phyloP scores from a whole-genome alignment of 2,329 filamentous ascomycete species.

The Plenodomus tracheiphilus region DNA sequence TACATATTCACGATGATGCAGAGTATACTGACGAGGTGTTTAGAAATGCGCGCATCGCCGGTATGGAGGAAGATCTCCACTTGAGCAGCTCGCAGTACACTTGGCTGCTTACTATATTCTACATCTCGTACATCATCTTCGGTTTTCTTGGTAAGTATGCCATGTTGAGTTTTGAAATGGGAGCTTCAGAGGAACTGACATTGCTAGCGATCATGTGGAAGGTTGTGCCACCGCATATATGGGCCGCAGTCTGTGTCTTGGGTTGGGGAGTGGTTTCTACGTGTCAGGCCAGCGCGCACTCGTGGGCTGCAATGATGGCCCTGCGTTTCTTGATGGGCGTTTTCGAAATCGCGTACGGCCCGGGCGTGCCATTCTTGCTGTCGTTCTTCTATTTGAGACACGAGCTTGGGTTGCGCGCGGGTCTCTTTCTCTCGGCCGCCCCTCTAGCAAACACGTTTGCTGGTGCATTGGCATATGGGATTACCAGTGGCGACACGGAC shows the following conservation, averaged over 20 bases:
- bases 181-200: not conserved
- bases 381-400: slow-evolving; percentile 64
- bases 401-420: slow-evolving; percentile 60
- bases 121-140: slow-evolving; percentile 45
- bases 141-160: slow-evolving; percentile 27
- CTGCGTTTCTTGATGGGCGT: slow-evolving; percentile 42
- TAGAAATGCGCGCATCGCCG: slow-evolving; percentile 47
- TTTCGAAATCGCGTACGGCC: slow-evolving; percentile 50
- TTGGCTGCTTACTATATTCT: slow-evolving; percentile 46
- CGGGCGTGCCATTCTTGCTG: slow-evolving; percentile 54
- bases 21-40: not conserved
- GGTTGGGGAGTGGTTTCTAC: slow-evolving; percentile 41
- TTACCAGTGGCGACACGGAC: slow-evolving; percentile 60
- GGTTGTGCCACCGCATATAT: slow-evolving; percentile 40
- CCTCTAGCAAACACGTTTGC: slow-evolving; percentile 81
- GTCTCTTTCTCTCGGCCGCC: slow-evolving; percentile 58
- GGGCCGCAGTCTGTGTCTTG: slow-evolving; percentile 42
- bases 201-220: slow-evolving; percentile 40
- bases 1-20: not conserved
- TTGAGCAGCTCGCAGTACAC: slow-evolving; percentile 33
- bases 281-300: slow-evolving; percentile 34
- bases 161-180: not conserved
- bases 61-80: slow-evolving; percentile 41
- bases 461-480: slow-evolving; percentile 59
- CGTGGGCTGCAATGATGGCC: slow-evolving; percentile 40